Conservation (phyloP, 2,329 filamentous ascomycete species). For the Fusarium guadeloupense region DNA sequence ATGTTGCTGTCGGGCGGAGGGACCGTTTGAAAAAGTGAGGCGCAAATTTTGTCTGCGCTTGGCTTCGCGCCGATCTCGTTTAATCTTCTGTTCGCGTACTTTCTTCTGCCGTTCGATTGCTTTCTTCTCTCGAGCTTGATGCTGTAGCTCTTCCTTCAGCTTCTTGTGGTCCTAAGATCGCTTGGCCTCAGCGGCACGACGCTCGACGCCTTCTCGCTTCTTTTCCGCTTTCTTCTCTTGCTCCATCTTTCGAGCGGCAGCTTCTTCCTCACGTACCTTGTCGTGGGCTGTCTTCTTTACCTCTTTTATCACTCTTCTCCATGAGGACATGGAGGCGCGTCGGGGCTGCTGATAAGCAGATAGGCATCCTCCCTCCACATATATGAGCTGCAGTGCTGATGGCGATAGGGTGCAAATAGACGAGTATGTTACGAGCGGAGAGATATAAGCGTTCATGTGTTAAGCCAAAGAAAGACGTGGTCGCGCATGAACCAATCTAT, state of each 20-base stretch:
- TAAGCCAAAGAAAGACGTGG: no score
- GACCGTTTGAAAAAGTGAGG: no score
- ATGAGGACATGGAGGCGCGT: conserved; percentile 33
- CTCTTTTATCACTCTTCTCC: conserved; percentile 37
- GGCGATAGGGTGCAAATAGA: no score
- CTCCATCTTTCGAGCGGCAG: no score
- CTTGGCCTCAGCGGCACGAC: conserved; percentile 25
- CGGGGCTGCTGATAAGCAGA: no score
- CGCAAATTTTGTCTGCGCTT: conserved; percentile 30
- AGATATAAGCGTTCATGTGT: no score
- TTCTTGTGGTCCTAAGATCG: conserved; percentile 17
- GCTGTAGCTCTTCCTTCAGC: conserved; percentile 33
- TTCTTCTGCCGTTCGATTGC: no score
- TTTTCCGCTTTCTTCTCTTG: conserved; percentile 20
- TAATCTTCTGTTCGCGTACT: conserved; percentile 20
- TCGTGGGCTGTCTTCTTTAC: conserved; percentile 6
- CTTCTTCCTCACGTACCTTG: conserved; percentile 25
- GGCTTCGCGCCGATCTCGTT: conserved; percentile 18
- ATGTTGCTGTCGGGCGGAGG: no score
- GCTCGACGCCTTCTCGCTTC: conserved; percentile 29
- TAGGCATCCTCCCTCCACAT: no score
- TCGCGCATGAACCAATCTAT: no score
- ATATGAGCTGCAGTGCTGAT: no score
- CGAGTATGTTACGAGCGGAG: no score
- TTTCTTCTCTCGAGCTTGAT: conserved; percentile 22